Conservation (phyloP, 2,329 filamentous ascomycete genomes). For the Microthyrium microscopicum region DNA sequence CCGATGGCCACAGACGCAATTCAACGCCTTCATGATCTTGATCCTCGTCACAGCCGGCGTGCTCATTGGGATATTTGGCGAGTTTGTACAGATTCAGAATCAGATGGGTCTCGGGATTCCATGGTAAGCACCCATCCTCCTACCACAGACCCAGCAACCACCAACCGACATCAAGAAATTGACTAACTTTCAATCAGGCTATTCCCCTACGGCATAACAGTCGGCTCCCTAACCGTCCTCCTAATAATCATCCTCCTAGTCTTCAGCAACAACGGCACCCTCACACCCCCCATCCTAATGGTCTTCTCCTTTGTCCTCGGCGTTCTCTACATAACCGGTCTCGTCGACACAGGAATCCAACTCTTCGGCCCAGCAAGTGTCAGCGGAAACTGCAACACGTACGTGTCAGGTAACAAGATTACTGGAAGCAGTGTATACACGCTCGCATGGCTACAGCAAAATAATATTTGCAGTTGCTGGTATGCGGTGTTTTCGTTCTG, state of each 20-base stretch:
- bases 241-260: constrained; percentile 42
- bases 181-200: constrained; percentile 30
- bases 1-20: constrained; percentile 47
- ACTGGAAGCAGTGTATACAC: constrained; percentile 36
- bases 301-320: constrained; percentile 44
- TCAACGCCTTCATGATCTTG: constrained; percentile 48
- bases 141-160: neutral
- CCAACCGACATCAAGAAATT: constrained; percentile 5
- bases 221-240: constrained; percentile 37
- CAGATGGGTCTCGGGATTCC: constrained; percentile 39
- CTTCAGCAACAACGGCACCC: constrained; percentile 36
- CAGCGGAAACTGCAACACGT: constrained; percentile 41
- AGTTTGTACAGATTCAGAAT: constrained; percentile 42
- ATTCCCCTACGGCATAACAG: constrained; percentile 46
- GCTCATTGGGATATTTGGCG: constrained; percentile 42
- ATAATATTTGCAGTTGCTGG: constrained; percentile 46
- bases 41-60: constrained; percentile 41
- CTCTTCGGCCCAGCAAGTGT: constrained; percentile 42
- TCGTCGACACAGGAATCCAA: constrained; percentile 47
- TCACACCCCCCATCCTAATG: constrained; percentile 43
- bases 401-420: constrained; percentile 30
- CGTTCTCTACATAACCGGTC: constrained; percentile 42
- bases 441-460: constrained; percentile 45
- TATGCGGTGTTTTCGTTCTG: constrained; percentile 46
- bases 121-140: constrained; percentile 30